A percentile compares a stretch with the other conserved stretches of the same genome.
phyloP scores from a whole-genome alignment of 2,329 filamentous ascomycete species.

The Shiraia sp. region DNA sequence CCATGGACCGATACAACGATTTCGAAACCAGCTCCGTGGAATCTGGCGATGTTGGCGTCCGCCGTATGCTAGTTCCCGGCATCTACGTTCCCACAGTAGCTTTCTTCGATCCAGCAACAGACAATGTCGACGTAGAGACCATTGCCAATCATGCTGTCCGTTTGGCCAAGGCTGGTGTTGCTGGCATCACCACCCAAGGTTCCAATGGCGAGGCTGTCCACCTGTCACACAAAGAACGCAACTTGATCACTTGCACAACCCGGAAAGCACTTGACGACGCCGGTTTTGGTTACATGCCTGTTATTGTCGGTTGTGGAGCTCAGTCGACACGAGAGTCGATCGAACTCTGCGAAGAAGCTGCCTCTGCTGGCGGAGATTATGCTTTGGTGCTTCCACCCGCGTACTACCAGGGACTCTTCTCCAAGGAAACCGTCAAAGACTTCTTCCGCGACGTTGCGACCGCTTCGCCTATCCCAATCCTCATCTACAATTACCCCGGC shows the following conservation, averaged over 20 bases:
- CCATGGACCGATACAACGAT: slow-evolving; percentile 40
- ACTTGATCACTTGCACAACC: slow-evolving; percentile 69
- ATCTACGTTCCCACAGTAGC: slow-evolving; percentile 52
- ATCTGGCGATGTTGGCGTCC: slow-evolving; percentile 37
- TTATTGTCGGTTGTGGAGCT: slow-evolving; percentile 76
- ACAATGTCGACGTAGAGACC: slow-evolving; percentile 48
- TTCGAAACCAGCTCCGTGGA: slow-evolving; percentile 45
- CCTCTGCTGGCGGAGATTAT: slow-evolving; percentile 71
- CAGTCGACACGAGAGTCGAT: slow-evolving; percentile 76
- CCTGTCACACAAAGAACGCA: slow-evolving; percentile 71
- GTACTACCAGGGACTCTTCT: slow-evolving; percentile 73
- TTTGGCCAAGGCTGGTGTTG: slow-evolving; percentile 72
- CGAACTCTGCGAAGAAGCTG: slow-evolving; percentile 69
- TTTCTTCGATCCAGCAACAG: slow-evolving; percentile 48
- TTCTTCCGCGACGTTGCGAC: slow-evolving; percentile 70
- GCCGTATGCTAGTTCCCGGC: slow-evolving; percentile 44
- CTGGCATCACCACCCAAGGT: slow-evolving; percentile 75
- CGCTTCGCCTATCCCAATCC: slow-evolving; percentile 64
- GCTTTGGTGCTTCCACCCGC: slow-evolving; percentile 75
- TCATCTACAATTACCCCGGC: slow-evolving; percentile 73
- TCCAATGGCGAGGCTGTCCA: slow-evolving; percentile 85
- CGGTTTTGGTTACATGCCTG: slow-evolving; percentile 66
- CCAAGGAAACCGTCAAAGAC: slow-evolving; percentile 60
- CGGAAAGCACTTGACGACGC: slow-evolving; percentile 69
- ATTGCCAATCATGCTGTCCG: slow-evolving; percentile 59